A percentile compares a stretch with the other conserved stretches of the same genome.
phyloP scores from a whole-genome alignment of 805 yeast genomes.

The Wickerhamomyces alni region DNA sequence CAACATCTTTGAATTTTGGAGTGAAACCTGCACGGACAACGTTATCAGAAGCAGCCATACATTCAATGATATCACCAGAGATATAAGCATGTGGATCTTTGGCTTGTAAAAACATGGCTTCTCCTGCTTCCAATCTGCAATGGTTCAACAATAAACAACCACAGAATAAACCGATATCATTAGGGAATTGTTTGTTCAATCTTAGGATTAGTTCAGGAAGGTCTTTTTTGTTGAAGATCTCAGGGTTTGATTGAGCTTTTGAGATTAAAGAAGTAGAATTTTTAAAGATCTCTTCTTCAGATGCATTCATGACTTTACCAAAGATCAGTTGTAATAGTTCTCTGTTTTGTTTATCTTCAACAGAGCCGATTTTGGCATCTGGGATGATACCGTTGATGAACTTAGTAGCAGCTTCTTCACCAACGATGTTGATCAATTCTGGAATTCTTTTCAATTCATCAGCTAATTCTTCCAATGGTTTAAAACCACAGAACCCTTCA shows the following conservation, averaged over 20 bases:
- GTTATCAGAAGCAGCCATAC: slow-evolving; percentile 99
- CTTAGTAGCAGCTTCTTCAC: slow-evolving; percentile 47
- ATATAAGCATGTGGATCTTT: slow-evolving; percentile 98
- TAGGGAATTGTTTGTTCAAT: slow-evolving; percentile 83
- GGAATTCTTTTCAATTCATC: slow-evolving; percentile 65
- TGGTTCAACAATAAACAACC: slow-evolving; percentile 92
- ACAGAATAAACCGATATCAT: slow-evolving; percentile 92
- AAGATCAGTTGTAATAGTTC: slow-evolving; percentile 68
- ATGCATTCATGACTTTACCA: slow-evolving; percentile 76
- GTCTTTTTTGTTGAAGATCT: slow-evolving; percentile 42
- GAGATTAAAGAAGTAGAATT: slow-evolving; percentile 61
- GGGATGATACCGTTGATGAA: slow-evolving; percentile 45
- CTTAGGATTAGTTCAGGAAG: slow-evolving; percentile 72
- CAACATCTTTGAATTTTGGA: slow-evolving; percentile 97
- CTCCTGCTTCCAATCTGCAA: slow-evolving; percentile 76
- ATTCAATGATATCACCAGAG: slow-evolving; percentile 94
- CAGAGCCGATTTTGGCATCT: slow-evolving; percentile 37
- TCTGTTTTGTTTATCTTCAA: slow-evolving; percentile 53
- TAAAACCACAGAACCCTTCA: slow-evolving; percentile 97
- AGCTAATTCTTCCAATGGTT: slow-evolving; percentile 78
- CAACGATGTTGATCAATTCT: slow-evolving; percentile 69
- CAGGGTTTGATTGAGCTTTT: slow-evolving; percentile 56
- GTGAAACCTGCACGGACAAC: slow-evolving; percentile 99
- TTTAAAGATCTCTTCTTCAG: slow-evolving; percentile 48
- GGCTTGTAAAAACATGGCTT: slow-evolving; percentile 94